A percentile compares a stretch with the other conserved stretches of the same genome.
These are phyloP conservation scores for Peronospora belbahrii DNA, from an alignment of 352 stramenopile species.

Conservation along the genomic window DNA sequence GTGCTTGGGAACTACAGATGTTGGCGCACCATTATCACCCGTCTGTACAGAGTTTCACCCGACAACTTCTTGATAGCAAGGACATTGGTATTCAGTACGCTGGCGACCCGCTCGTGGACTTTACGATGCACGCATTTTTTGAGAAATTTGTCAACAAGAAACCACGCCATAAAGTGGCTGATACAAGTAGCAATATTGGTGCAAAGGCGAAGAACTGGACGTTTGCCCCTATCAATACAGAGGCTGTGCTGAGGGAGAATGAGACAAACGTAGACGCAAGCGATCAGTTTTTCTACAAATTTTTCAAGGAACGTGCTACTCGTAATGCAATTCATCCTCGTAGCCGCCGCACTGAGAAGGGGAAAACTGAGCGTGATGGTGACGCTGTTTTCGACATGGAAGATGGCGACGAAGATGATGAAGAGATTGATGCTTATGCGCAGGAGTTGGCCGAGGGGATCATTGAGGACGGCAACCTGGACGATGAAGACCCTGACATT, in stretches of 20 bases:
- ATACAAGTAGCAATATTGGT: conserved; percentile 6
- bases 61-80: conserved; percentile 59
- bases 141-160: conserved; percentile 99
- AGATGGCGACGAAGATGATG: conserved; percentile 57
- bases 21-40: conserved; percentile 94
- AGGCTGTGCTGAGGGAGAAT: conserved; percentile 55
- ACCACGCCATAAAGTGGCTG: conserved; percentile 54
- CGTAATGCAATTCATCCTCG: conserved; percentile 27
- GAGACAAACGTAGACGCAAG: conserved; percentile 62
- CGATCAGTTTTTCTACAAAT: conserved; percentile 92
- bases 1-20: conserved; percentile 91
- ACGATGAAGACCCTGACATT: conserved; percentile 74
- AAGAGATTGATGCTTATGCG: conserved; percentile 84
- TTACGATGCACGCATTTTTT: conserved; percentile 95
- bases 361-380: conserved; percentile 25
- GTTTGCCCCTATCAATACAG: conserved; percentile 60
- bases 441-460: conserved; percentile 84
- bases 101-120: conserved; percentile 95
- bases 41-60: conserved; percentile 90
- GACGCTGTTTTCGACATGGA: conserved; percentile 54
- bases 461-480: conserved; percentile 75
- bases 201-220: conserved; percentile 54
- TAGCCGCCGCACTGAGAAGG: conserved; percentile 31
- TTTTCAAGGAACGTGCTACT: conserved; percentile 81
- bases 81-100: conserved; percentile 83